Base-by-base conservation (phyloP, 2,329 filamentous ascomycete genomes). In the Alternaria gaisen region DNA sequence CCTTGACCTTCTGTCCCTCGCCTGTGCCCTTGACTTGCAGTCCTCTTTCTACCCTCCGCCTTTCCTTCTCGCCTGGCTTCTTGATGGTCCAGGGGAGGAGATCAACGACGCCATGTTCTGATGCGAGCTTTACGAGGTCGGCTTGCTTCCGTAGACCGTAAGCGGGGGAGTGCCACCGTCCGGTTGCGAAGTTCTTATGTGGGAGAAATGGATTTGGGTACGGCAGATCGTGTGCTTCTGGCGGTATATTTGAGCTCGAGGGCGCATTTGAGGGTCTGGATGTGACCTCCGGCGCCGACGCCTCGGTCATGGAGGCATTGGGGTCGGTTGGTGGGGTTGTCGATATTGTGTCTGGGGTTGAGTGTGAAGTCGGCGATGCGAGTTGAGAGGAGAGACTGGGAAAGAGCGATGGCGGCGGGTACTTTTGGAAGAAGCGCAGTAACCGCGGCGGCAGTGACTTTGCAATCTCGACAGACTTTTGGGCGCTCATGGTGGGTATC, bases 1-100 rank as follows among this genome's bases (percentile, higher is more conserved):
- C 95, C 90, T 98, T 99, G 79, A 97, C 94, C 80, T 86, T 89
- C 82, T 97, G 90, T 59, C 93, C 94, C 69, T 93, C 89, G 84
- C 95, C 94, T 1, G 94, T 98, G 72, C 94, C 94, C 87, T 94
- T 94, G 60, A 97, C 91, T 64, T 90, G 86, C 79, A 97, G 78
- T 51, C 94, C 94, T 66, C 90, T 86, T 83, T 96, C 91, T 60
- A 93, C 87, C 59, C 92, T 84, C 78, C 88, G 87, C 72, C 87
- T 85, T 73, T 93, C 86, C 78, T 85, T 88, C 76, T 87, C 86
- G 69, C 89, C 90, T 2, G 90, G 90, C 70, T 89, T 88, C 86
- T 97, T 97, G 60, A 83, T 83, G 11, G 90, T 91, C 69, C 86
- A 86, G 0, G 94, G 94, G 61, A 97, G 81, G 69, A 97, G 82